Evolutionary conservation across 169 alveolate species (phyloP).

Genomic region (Eimeria praecox): DNA sequence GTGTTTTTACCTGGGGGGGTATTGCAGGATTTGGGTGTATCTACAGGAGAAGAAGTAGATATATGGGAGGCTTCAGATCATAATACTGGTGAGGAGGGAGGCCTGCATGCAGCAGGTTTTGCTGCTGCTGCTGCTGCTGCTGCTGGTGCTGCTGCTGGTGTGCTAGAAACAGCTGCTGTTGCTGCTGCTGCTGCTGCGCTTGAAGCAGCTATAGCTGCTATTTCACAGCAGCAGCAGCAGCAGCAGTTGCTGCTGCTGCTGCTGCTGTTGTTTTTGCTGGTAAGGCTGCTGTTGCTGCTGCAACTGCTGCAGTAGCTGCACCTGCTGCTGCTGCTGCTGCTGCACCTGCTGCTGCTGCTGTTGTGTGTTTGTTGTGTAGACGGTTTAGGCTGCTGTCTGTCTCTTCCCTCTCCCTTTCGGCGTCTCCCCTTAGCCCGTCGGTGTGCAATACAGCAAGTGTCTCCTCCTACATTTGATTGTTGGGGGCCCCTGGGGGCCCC

Average conservation of each 20-base stretch:
- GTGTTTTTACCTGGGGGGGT: neutral
- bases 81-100: slow-evolving; percentile 1
- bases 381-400: neutral
- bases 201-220: too few species aligned
- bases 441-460: slow-evolving; percentile 9
- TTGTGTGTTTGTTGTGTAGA: neutral
- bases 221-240: neutral
- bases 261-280: neutral
- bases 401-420: neutral
- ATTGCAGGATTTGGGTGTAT: neutral
- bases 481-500: slow-evolving; percentile 16
- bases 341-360: too few species aligned
- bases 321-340: slow-evolving; percentile 11
- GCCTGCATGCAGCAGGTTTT: too few species aligned
- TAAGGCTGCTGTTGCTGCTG: neutral
- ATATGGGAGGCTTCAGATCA: neutral
- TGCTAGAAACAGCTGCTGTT: too few species aligned
- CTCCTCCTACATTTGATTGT: neutral
- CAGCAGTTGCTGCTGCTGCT: neutral
- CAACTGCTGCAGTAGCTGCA: too few species aligned
- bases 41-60: slow-evolving; percentile 12
- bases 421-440: neutral
- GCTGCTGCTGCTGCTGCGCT: too few species aligned
- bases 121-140: too few species aligned
- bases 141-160: too few species aligned